phyloP scores from a whole-genome alignment of 768 basidiomycete genomes.

The Trametes sanguinea region DNA sequence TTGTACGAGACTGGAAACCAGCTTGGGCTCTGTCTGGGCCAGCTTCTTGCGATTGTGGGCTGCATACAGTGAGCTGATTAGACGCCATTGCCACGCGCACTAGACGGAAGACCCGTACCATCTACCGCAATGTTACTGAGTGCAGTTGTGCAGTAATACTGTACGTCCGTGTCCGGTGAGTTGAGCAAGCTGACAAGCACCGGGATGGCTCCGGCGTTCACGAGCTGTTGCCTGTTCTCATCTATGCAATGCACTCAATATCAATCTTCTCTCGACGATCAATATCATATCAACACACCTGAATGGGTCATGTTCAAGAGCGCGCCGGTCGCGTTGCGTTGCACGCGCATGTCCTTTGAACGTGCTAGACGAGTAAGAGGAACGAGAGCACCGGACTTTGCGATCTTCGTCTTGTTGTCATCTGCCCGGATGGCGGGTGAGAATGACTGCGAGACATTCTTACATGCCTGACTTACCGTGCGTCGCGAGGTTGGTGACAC shows the following conservation, averaged over 20 bases:
- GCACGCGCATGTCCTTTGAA: constrained; percentile 99
- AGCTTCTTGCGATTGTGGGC: constrained; percentile 91
- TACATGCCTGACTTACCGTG: constrained; percentile 64
- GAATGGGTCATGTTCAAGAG: constrained; percentile 99
- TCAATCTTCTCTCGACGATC: not conserved
- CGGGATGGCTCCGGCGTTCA: constrained; percentile 97
- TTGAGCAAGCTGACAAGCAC: constrained; percentile 93
- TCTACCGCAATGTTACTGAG: constrained; percentile 98
- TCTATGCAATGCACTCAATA: constrained; percentile 49
- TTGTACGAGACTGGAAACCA: constrained; percentile 89
- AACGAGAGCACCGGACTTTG: constrained; percentile 97
- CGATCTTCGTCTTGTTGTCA: constrained; percentile 99
- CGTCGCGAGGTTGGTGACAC: constrained; percentile 97
- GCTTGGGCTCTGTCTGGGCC: constrained; percentile 89
- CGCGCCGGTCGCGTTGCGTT: constrained; percentile 97
- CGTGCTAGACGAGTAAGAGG: constrained; percentile 94
- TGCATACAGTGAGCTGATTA: constrained; percentile 30
- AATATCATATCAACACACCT: constrained; percentile 48
- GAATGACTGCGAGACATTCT: not conserved
- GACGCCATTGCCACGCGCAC: not conserved
- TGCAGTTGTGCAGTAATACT: constrained; percentile 99
- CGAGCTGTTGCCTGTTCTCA: constrained; percentile 97
- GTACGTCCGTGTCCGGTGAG: constrained; percentile 98
- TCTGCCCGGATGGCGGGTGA: constrained; percentile 49
- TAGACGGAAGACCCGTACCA: constrained; percentile 44